A percentile compares a stretch with the other conserved stretches of the same genome.
Conservation (phyloP, 2,329 filamentous ascomycete genomes). For the Aspergillus sp. region DNA sequence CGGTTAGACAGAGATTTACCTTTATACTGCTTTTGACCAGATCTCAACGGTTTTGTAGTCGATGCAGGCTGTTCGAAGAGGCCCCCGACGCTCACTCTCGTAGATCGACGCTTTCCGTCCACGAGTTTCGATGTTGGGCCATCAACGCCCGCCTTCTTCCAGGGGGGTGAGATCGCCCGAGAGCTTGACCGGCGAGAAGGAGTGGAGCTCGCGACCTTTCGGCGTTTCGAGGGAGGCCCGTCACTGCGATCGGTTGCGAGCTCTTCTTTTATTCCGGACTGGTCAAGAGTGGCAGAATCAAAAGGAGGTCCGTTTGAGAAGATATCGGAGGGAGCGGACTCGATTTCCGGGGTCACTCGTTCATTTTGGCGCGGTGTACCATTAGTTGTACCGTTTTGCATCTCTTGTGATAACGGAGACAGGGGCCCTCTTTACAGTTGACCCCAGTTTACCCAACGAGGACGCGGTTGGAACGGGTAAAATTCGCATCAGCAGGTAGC, state of each 20-base stretch:
- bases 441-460: conserved; percentile 49
- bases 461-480: conserved; percentile 34
- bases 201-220: conserved; percentile 41
- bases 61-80: conserved; percentile 51
- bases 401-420: conserved; percentile 44
- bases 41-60: conserved; percentile 48
- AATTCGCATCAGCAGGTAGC: conserved; percentile 44
- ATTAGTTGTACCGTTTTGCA: conserved; percentile 48
- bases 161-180: conserved; percentile 73
- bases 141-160: conserved; percentile 82
- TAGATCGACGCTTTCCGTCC: conserved; percentile 62
- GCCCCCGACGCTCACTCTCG: conserved; percentile 50
- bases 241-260: conserved; percentile 29
- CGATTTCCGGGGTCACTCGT: conserved; percentile 33
- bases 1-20: conserved; percentile 29
- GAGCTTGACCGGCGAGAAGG: conserved; percentile 39
- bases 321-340: conserved; percentile 23
- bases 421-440: conserved; percentile 42
- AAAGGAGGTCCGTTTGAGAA: conserved; percentile 20
- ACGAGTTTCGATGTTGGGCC: conserved; percentile 82
- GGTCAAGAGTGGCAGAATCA: conserved; percentile 24
- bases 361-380: conserved; percentile 42
- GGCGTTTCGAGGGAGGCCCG: conserved; percentile 46
- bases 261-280: conserved; percentile 31
- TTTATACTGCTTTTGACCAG: conserved; percentile 35